A percentile compares a stretch with the other conserved stretches of the same genome.
phyloP scores from a whole-genome alignment of 2,329 filamentous ascomycete species.

The Fusarium hainanense region DNA sequence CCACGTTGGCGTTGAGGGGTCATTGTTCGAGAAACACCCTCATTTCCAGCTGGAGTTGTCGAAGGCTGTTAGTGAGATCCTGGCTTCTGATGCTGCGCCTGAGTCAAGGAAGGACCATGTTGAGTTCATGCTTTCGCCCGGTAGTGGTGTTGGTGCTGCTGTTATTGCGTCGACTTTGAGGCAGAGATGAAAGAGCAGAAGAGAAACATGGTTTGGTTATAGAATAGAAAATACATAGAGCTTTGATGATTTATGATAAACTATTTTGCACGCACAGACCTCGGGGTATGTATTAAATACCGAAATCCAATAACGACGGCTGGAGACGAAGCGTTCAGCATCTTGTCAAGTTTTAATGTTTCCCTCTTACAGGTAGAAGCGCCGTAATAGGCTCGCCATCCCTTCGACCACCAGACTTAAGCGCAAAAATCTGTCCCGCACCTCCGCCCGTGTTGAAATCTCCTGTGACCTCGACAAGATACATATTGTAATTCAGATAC shows the following conservation, averaged over 20 bases:
- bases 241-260: background rate
- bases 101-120: background rate
- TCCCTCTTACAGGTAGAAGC: background rate
- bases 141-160: constrained; percentile 12
- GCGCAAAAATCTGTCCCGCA: background rate
- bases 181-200: background rate
- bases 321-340: background rate
- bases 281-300: accelerated
- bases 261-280: background rate
- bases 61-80: constrained; percentile 88
- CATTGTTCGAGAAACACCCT: constrained; percentile 98
- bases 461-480: constrained; percentile 8
- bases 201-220: no score
- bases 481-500: constrained; percentile 9
- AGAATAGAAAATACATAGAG: background rate
- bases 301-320: accelerated
- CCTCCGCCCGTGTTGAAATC: constrained; percentile 6
- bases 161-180: constrained; percentile 10
- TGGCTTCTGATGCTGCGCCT: background rate
- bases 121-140: constrained; percentile 1
- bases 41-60: constrained; percentile 95
- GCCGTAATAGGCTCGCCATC: constrained; percentile 9
- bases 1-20: constrained; percentile 96
- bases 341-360: background rate
- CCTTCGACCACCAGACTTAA: background rate